Evolutionary conservation across 257 asterid species (phyloP), one percentile per base, ranked within the genome.

Genomic region (Forsythia suspensa): DNA sequence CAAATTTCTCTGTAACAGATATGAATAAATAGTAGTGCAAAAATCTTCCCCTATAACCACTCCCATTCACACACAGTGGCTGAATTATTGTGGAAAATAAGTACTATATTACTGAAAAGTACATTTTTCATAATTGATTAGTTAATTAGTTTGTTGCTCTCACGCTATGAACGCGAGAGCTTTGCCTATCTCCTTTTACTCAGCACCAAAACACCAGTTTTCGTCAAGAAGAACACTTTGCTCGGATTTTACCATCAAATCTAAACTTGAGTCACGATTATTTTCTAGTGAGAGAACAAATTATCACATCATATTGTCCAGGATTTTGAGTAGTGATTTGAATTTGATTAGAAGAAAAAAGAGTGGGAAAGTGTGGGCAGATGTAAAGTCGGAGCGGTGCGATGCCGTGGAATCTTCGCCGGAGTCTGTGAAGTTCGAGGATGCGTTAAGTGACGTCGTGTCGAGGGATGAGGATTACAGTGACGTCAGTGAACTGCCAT

Each of bases 101-200:
- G 13, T 24, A 61, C 37, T 61, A 21, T 20, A 8, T 21, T 8
- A 61, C 37, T 8, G 34, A 9, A 21, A 7, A 61, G 34, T 61
- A 5, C 24, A 5, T 55, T 55, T 20, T 8, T 24, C 24, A 24
- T 24, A 24, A 24, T 24, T 24, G 24, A 24, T 24, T 24, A 24
- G 24, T 24, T 9, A 4, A 21, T 61, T 20, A 21, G 37, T 61
- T 61, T 61, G 38, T 7, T 48, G 85, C 84, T 86, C 83, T 76
- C 72, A 43, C 82, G 92, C 91, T 48, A 94, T 92, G 98, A 84
- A 74, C 81, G 85, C 89, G 51, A 85, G 97, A 86, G 89, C 92
- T 72, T 80, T 90, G 75, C 88, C 92, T 40, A 84, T 87, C 76
- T 84, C 90, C 39, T 57, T 82, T 70, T 74, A 69, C 87, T 86